Percentiles rank a stretch among this genome's conserved stretches.
Evolutionary conservation across 352 stramenopile species (phyloP).

Genomic region (Blastocystis sp.): DNA sequence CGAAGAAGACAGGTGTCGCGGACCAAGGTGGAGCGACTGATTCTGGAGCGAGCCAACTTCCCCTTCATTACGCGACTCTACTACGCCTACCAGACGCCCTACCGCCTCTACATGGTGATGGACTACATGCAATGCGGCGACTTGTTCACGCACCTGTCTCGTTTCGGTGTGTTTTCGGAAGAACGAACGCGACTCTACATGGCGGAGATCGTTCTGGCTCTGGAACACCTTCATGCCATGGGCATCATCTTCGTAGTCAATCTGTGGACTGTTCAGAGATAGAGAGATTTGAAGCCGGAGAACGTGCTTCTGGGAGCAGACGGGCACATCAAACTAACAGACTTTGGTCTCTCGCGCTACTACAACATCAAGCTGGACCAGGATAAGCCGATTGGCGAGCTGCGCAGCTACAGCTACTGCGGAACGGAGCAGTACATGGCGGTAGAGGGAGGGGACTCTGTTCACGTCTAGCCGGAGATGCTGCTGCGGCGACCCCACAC

Average conservation of each 20-base stretch:
- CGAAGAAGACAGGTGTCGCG: constrained; percentile 81
- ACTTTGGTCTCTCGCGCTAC: constrained; percentile 77
- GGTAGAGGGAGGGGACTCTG: not conserved
- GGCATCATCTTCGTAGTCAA: constrained; percentile 79
- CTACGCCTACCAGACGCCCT: constrained; percentile 87
- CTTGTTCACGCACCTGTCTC: constrained; percentile 84
- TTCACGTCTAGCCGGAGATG: constrained; percentile 68
- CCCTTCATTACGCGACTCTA: constrained; percentile 92
- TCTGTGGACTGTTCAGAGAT: not conserved
- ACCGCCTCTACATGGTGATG: constrained; percentile 88
- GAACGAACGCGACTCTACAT: constrained; percentile 79
- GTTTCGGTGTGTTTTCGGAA: constrained; percentile 79
- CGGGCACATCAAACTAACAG: constrained; percentile 87
- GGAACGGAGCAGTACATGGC: constrained; percentile 76
- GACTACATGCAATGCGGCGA: constrained; percentile 88
- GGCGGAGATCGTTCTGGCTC: constrained; percentile 83
- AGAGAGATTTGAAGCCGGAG: constrained; percentile 85
- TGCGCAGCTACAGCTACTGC: constrained; percentile 64
- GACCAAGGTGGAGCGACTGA: constrained; percentile 87
- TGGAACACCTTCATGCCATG: constrained; percentile 84
- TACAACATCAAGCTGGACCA: constrained; percentile 27
- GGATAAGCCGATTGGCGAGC: constrained; percentile 11
- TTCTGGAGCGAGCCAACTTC: constrained; percentile 88
- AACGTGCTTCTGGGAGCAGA: constrained; percentile 79
- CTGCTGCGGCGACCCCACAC: constrained; percentile 63